Percentiles rank a stretch among this genome's conserved stretches.
These are phyloP conservation scores for Coniella vitis DNA, from an alignment of 2,329 filamentous ascomycete species.

Conservation along the genomic window DNA sequence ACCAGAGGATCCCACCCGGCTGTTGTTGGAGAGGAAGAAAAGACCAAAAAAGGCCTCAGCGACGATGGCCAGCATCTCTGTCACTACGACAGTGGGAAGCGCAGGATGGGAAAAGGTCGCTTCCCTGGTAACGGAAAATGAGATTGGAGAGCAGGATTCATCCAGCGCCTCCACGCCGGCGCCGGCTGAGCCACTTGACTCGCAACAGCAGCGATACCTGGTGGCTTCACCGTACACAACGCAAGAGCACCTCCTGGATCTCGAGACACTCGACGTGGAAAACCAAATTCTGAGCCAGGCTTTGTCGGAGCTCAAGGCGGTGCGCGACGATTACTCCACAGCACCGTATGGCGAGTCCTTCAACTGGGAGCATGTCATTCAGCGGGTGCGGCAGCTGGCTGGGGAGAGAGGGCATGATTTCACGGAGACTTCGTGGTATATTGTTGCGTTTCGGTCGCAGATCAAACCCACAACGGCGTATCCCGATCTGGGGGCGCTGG, in stretches of 20 bases:
- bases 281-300: conserved; percentile 66
- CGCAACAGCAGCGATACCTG: conserved; percentile 32
- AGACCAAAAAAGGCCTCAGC: too few species aligned
- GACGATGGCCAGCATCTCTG: neutral
- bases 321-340: conserved; percentile 68
- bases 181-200: neutral
- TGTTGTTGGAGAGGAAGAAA: neutral
- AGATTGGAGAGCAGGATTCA: neutral
- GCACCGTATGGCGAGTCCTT: conserved; percentile 67
- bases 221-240: conserved; percentile 72
- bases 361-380: conserved; percentile 65
- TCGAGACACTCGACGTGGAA: conserved; percentile 57
- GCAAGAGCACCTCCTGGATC: conserved; percentile 63
- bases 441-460: conserved; percentile 75
- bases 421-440: conserved; percentile 64
- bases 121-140: neutral
- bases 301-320: conserved; percentile 55
- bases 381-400: conserved; percentile 47
- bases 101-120: neutral
- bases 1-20: too few species aligned
- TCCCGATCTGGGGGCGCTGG: conserved; percentile 62
- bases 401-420: conserved; percentile 43
- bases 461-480: conserved; percentile 62
- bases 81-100: neutral
- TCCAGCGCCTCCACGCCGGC: neutral